Evolutionary conservation across 148 eudicot species (phyloP), one percentile per base, ranked within the genome.

Genomic region (Rhododendron molle): DNA sequence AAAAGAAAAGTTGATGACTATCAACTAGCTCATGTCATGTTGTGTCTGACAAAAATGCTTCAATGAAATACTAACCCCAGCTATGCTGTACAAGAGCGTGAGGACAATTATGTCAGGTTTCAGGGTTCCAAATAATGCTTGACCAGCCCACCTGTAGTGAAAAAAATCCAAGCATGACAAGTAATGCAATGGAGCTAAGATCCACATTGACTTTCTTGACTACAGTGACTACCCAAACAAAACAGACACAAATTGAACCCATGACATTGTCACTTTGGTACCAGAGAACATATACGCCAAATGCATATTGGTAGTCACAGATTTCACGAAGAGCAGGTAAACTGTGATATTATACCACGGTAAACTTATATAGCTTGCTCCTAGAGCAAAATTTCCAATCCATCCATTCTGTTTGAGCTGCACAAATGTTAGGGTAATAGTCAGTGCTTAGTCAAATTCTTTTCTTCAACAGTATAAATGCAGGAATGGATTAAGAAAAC

Each of bases 401-500:
- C 99, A 97, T 67, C 99, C 99, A 87, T 97, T 95, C 77, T 97
- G 99, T 88, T 97, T 97, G 89, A 97, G 99, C 99, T 97, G 94
- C 90, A 88, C 54, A 20, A 86, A 26, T 23, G 85, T 3, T 21
- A 82, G 30, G 72, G 49, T 54, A 46, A 52, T 6, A 36, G 44
- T 44, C n/a, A 80, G 81, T 21, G 20, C n/a, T 62, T 76, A 85
- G 81, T 4, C 69, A 43, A 26, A 69, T 43, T 67, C 83, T 44
- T 38, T 71, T 62, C 28, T 43, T 71, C 32, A 56, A 54, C 44
- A 62, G 20, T 50, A 32, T 44, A 76, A 34, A 23, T 36, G 12
- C 15, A 5, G 54, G 38, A 87, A 58, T 50, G 13, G 4, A 83
- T 30, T 20, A 81, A 52, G 44, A 74, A 82, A 56, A 83, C 36